A percentile compares a stretch with the other conserved stretches of the same genome.
Evolutionary conservation across 768 basidiomycete species (phyloP).

Genomic region (Russula virescens): DNA sequence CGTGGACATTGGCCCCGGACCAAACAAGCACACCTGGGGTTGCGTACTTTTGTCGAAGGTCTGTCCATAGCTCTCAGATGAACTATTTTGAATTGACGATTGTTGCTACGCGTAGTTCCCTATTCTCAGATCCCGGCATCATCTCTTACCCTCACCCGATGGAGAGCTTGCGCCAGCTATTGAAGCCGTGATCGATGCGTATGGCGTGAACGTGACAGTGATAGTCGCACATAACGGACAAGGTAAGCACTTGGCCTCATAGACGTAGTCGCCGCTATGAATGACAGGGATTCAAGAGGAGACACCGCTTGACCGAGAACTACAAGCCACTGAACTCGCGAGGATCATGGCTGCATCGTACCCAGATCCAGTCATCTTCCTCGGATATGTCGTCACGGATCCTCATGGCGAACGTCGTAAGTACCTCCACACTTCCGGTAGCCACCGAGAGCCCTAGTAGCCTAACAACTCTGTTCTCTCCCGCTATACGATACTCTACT

Average conservation of each 20-base stretch:
- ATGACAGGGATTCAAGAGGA: slow-evolving; percentile 52
- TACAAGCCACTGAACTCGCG: slow-evolving; percentile 77
- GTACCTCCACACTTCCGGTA: slow-evolving; percentile 27
- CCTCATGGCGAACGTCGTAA: slow-evolving; percentile 59
- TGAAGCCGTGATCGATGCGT: slow-evolving; percentile 75
- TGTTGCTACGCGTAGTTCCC: slow-evolving; percentile 54
- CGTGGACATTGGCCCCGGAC: slow-evolving; percentile 85
- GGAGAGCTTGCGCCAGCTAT: slow-evolving; percentile 89
- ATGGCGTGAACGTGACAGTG: slow-evolving; percentile 71
- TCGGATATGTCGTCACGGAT: slow-evolving; percentile 75
- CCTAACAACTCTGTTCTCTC: background rate
- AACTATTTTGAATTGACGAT: background rate
- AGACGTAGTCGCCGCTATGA: background rate
- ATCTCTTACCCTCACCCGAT: slow-evolving; percentile 78
- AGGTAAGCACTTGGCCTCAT: slow-evolving; percentile 39
- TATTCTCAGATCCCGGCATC: slow-evolving; percentile 80
- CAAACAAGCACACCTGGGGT: slow-evolving; percentile 88
- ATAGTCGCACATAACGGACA: slow-evolving; percentile 92
- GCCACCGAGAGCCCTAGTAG: background rate
- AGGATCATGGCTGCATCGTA: slow-evolving; percentile 67
- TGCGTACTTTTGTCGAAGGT: slow-evolving; percentile 77
- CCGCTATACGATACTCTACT: background rate
- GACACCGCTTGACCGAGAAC: slow-evolving; percentile 79
- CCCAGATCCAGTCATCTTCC: slow-evolving; percentile 69
- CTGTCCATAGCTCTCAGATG: slow-evolving; percentile 1